phyloP scores from a whole-genome alignment of 2,329 filamentous ascomycete species.

The Coleophoma crateriformis region DNA sequence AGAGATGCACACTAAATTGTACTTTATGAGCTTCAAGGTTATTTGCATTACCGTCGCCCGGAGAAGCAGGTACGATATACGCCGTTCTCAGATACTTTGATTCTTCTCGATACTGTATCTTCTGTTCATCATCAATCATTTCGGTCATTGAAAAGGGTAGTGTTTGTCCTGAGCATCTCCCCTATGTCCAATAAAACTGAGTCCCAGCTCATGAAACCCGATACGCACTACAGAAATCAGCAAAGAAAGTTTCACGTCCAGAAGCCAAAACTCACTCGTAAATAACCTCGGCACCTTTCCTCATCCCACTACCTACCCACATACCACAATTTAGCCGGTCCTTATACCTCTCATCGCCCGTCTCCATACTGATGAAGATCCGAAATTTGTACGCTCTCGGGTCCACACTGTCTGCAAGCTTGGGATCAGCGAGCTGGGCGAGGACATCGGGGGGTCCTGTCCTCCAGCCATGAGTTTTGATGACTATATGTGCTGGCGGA shows the following conservation, averaged over 20 bases:
- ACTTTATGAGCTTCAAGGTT: too few relatives aligned
- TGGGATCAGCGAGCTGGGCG: constrained; percentile 18
- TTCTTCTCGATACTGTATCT: too few relatives aligned
- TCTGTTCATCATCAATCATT: too few relatives aligned
- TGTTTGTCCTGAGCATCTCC: too few relatives aligned
- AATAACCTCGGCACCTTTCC: constrained; percentile 38
- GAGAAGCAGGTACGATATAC: too few relatives aligned
- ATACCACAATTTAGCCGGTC: constrained; percentile 43
- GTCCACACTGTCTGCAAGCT: constrained; percentile 19
- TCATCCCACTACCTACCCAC: constrained; percentile 44
- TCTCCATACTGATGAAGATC: constrained; percentile 44
- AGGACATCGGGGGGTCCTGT: constrained; percentile 37
- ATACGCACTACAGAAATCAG: background rate
- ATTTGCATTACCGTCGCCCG: too few relatives aligned
- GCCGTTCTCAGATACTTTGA: too few relatives aligned
- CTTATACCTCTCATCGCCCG: constrained; percentile 41
- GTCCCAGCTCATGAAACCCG: background rate
- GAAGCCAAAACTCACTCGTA: constrained; percentile 32
- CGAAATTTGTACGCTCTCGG: constrained; percentile 37
- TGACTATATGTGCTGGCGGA: constrained; percentile 37
- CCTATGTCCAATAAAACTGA: too few relatives aligned
- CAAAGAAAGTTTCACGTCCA: background rate
- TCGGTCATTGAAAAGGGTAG: too few relatives aligned
- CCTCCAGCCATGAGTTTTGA: constrained; percentile 41
- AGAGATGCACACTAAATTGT: too few relatives aligned